Conservation (phyloP, 1,284 basidiomycete species). For the Sporisorium sorghi region DNA sequence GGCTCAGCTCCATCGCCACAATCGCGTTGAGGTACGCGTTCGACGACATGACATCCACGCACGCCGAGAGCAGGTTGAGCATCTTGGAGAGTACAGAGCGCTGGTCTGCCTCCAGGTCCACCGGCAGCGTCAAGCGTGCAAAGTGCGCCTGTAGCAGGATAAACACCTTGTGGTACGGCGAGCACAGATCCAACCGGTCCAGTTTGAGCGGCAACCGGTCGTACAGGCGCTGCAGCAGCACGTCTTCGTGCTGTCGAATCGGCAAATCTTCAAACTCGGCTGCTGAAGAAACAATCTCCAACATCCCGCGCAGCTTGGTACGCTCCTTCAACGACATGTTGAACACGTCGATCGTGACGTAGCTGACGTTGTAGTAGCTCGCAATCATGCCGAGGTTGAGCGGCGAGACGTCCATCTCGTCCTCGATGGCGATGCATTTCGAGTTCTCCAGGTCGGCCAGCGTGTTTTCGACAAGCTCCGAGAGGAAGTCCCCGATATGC, state of each 20-base stretch:
- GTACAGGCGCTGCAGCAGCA: slow-evolving; percentile 78
- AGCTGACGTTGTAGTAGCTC: slow-evolving; percentile 78
- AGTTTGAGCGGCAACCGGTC: slow-evolving; percentile 98
- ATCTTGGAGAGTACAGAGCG: slow-evolving; percentile 86
- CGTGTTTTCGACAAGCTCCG: slow-evolving; percentile 94
- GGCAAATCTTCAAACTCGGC: slow-evolving; percentile 91
- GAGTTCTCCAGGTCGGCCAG: slow-evolving; percentile 89
- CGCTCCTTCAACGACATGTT: slow-evolving; percentile 92
- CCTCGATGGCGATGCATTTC: slow-evolving; percentile 92
- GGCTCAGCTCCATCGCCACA: slow-evolving; percentile 97
- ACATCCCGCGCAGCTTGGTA: slow-evolving; percentile 95
- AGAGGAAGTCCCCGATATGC: slow-evolving; percentile 73
- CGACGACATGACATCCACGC: slow-evolving; percentile 97
- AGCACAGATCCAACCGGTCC: slow-evolving; percentile 83
- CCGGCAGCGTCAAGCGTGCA: slow-evolving; percentile 87
- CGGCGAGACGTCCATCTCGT: slow-evolving; percentile 72
- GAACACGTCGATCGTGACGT: slow-evolving; percentile 96
- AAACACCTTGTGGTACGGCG: slow-evolving; percentile 98
- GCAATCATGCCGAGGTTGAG: slow-evolving; percentile 65
- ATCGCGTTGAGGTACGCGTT: slow-evolving; percentile 94
- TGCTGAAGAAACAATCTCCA: slow-evolving; percentile 95
- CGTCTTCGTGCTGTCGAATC: slow-evolving; percentile 78
- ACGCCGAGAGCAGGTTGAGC: slow-evolving; percentile 77
- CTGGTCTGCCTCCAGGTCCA: slow-evolving; percentile 93
- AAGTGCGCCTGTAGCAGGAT: slow-evolving; percentile 96